Evolutionary conservation across 768 basidiomycete genomes (phyloP).

Genomic region (Polyporus arcularius): DNA sequence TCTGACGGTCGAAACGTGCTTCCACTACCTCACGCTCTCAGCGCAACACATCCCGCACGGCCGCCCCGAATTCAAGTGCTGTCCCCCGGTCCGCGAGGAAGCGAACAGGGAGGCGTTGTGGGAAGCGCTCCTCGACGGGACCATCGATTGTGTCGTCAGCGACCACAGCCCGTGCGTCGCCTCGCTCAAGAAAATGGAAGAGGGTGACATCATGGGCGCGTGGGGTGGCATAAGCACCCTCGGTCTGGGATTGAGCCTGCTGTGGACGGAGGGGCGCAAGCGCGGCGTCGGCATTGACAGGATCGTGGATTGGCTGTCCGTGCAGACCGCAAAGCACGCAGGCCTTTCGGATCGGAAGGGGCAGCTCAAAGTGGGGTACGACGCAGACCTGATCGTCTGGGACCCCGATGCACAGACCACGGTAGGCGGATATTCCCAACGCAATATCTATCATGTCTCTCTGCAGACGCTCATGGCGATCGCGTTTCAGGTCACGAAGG

Average conservation of each 20-base stretch:
- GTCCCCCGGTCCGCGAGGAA: conserved; percentile 84
- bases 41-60: conserved; percentile 74
- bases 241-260: conserved; percentile 82
- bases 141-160: conserved; percentile 92
- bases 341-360: conserved; percentile 75
- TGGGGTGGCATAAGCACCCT: conserved; percentile 96
- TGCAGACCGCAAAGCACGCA: conserved; percentile 76
- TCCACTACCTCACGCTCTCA: conserved; percentile 88
- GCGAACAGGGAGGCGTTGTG: conserved; percentile 77
- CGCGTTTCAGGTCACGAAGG: conserved; percentile 63
- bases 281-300: conserved; percentile 58
- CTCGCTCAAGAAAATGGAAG: conserved; percentile 75
- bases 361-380: conserved; percentile 65
- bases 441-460: not conserved
- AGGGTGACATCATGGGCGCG: conserved; percentile 82
- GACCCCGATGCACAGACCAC: conserved; percentile 56
- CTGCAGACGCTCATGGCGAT: not conserved
- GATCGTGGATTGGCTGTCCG: conserved; percentile 76
- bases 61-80: conserved; percentile 91
- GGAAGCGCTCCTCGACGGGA: conserved; percentile 77
- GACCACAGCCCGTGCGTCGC: conserved; percentile 93
- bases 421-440: conserved; percentile 29
- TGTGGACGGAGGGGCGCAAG: conserved; percentile 83
- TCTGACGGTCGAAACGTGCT: conserved; percentile 94
- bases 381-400: conserved; percentile 89